Evolutionary conservation across 176 grass and related monocot genomes (phyloP).

Genomic region (Triticum dicoccoides): DNA sequence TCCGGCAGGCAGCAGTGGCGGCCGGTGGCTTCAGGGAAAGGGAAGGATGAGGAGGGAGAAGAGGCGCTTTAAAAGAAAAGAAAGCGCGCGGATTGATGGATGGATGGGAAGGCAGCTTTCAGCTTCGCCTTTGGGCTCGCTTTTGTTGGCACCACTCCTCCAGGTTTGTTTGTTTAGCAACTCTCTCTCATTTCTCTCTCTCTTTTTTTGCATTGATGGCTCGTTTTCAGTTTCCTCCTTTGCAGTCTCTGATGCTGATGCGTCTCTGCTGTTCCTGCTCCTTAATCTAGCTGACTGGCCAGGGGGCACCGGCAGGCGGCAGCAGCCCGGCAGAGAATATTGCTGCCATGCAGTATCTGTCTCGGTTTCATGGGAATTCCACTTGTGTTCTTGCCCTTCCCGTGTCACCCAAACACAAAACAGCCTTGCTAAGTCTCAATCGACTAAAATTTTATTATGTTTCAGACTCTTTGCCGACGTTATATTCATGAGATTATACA

Average conservation of each 20-base stretch:
- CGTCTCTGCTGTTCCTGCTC: conserved; percentile 1
- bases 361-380: neutral
- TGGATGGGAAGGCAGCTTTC: neutral
- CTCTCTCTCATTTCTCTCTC: neutral
- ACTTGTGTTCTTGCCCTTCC: neutral
- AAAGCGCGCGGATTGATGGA: conserved; percentile 20
- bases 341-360: neutral
- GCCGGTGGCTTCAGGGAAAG: neutral
- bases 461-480: too few species aligned
- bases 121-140: conserved; percentile 2
- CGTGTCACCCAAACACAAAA: neutral
- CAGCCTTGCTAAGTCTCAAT: too few species aligned
- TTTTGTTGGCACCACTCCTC: conserved; percentile 8
- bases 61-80: conserved; percentile 51
- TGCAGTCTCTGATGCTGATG: conserved; percentile 17
- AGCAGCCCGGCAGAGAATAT: conserved; percentile 5
- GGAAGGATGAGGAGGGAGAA: neutral
- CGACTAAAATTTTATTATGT: too few species aligned
- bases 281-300: neutral
- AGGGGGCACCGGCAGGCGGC: neutral
- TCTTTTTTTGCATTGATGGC: neutral
- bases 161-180: neutral
- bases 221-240: conserved; percentile 39
- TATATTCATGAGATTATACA: too few species aligned
- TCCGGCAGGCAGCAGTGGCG: neutral